Evolutionary conservation across 23 red algal genomes (phyloP).

Genomic region (Cyanidiococcus yangmingshanensis): DNA sequence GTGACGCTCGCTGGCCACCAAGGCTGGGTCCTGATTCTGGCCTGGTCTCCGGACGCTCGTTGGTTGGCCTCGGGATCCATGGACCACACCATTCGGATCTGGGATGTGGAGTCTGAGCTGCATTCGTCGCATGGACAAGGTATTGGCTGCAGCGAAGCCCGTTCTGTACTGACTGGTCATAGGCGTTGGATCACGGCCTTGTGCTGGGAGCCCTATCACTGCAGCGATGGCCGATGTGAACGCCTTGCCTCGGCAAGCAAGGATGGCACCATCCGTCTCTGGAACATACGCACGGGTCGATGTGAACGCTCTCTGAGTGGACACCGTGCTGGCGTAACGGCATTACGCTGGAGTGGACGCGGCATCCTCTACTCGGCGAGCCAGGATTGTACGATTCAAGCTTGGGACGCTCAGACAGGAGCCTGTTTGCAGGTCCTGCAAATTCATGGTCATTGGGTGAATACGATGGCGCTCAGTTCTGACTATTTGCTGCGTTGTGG

Average conservation of each 20-base stretch:
- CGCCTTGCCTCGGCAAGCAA: slow-evolving; percentile 28
- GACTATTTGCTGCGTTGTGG: slow-evolving; percentile 70
- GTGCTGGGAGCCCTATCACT: slow-evolving; percentile 70
- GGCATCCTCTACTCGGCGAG: slow-evolving; percentile 71
- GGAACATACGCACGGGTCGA: slow-evolving; percentile 40
- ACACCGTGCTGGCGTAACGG: slow-evolving; percentile 72
- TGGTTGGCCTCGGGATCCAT: slow-evolving; percentile 32
- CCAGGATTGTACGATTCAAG: slow-evolving; percentile 68
- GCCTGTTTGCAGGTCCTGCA: slow-evolving; percentile 29
- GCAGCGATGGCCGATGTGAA: slow-evolving; percentile 20
- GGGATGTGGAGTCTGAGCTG: not conserved
- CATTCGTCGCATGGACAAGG: not conserved
- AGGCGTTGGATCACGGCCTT: slow-evolving; percentile 67
- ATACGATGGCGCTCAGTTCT: slow-evolving; percentile 63
- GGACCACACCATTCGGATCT: slow-evolving; percentile 21
- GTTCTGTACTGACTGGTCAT: slow-evolving; percentile 32
- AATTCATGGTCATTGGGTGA: slow-evolving; percentile 94
- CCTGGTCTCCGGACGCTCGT: slow-evolving; percentile 36
- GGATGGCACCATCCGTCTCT: slow-evolving; percentile 69
- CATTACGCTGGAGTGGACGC: slow-evolving; percentile 50
- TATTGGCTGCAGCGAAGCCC: not conserved
- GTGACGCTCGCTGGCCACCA: slow-evolving; percentile 35
- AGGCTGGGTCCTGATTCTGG: slow-evolving; percentile 35
- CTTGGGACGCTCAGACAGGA: slow-evolving; percentile 44
- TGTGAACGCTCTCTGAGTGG: slow-evolving; percentile 36